Evolutionary conservation across 208 protist species (phyloP).

Genomic region (Trypanosoma vivax): DNA sequence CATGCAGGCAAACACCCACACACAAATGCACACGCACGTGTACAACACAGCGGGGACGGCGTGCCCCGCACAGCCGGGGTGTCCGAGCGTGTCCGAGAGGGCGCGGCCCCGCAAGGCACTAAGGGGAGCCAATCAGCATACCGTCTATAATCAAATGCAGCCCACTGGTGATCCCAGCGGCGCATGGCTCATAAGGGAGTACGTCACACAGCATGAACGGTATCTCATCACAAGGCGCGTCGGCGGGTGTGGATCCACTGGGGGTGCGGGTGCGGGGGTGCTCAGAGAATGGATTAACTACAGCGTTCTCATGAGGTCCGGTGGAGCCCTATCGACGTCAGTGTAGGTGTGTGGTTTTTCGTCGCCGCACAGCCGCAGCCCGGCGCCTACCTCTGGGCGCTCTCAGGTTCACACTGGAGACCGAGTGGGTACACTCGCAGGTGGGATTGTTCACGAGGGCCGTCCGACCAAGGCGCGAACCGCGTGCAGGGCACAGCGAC

Average conservation of each 20-base stretch:
- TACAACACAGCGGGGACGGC: too few species aligned
- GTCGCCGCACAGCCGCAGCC: too few species aligned
- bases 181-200: slow-evolving; percentile 18
- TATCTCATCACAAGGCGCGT: slow-evolving; percentile 7
- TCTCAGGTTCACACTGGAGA: slow-evolving; percentile 57
- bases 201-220: slow-evolving; percentile 17
- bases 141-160: slow-evolving; percentile 16
- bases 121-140: too few species aligned
- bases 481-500: background rate
- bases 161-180: background rate
- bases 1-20: too few species aligned
- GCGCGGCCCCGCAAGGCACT: too few species aligned
- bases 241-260: background rate
- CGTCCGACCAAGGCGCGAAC: background rate
- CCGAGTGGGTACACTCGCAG: slow-evolving; percentile 40
- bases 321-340: background rate
- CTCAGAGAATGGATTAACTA: slow-evolving; percentile 17
- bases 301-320: background rate
- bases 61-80: too few species aligned
- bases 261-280: background rate
- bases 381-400: slow-evolving; percentile 24
- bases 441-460: slow-evolving; percentile 58
- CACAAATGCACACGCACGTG: too few species aligned
- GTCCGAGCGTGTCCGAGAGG: too few species aligned
- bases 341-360: background rate